Base-by-base conservation (phyloP, 768 basidiomycete genomes). In the Coprinopsis sp. region DNA sequence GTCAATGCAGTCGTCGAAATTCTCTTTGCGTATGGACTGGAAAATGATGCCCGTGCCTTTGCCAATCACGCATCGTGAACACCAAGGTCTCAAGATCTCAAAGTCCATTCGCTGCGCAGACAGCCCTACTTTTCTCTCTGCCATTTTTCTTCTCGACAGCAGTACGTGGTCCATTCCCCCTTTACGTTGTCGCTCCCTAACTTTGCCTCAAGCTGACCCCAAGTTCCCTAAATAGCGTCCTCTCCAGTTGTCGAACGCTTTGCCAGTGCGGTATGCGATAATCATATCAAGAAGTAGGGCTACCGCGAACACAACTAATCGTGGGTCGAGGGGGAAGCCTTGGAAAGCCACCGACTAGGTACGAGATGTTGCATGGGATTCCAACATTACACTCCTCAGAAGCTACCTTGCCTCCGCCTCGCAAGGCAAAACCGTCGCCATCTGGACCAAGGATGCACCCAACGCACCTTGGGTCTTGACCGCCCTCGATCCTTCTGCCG, bases 281-380 rank as follows among this genome's bases (percentile, higher is more conserved):
- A 94, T 58, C 77, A 95, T 38, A 90, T 96, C 57, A 86, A 85
- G 58, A 89, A 96, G 54, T 97, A 94, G 95, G 83, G 77, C 1
- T 96, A 84, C 71, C 80, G 84, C 51, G 90, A 94, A 44, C 86
- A 90, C 43, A 76, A 82, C 7, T 87, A 93, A 63, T 80, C 87
- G 6, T 97, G 94, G 92, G 74, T 78, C 12, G 90, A 91, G 56
- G 94, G 93, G 62, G 93, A 95, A 57, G 80, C 76, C 0, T 78
- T 99, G 19, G 88, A 91, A 40, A 93, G 91, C 0, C 95, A 79
- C 86, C 0, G 95, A 99, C 64, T 99, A 95, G 95, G 94, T 99
- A 16, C 77, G 95, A 37, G 95, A 98, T 61, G 94, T 97, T n/a
- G 91, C 95, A 0, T 98, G 94, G 93, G 94, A 94, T 1, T 94